Base-by-base conservation (phyloP, 2,329 filamentous ascomycete genomes). In the Fusarium praegraminearum region DNA sequence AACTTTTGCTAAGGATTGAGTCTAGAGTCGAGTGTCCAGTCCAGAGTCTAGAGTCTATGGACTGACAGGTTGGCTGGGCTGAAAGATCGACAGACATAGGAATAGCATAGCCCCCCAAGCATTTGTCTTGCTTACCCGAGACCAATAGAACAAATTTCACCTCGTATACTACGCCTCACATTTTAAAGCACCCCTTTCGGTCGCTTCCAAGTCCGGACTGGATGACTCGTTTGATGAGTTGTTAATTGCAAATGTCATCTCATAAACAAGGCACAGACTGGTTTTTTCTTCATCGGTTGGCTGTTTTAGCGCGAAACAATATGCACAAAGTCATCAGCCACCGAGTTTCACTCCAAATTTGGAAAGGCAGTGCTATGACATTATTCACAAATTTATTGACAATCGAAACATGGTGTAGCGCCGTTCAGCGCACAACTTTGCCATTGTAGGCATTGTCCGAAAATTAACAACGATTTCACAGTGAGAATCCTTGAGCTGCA, bases 121-220 rank as follows among this genome's bases (percentile, higher is more conserved):
- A 2, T 1, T 13, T 26, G 10, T 28, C 11, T 46, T 11, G 3
- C 28, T 32, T 50, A 40, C 32, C 33, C 26, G 41, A 30, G 38
- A 9, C 58, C 35, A 43, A 26, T 43, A 36, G 43, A 26, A 8
- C 16, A 18, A 47, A 18, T 24, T 12, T 22, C 18, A 35, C 33
- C 28, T 38, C 54, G 54, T 57, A 36, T 57, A 20, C 20, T 57
- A 22, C 51, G n/a, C 45, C 57, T 46, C 28, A 32, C 43, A 28
- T 8, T 20, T 32, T 22, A 22, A 8, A 46, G 28, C 44, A 52
- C 35, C 57, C 36, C 24, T 15, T 44, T 62, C 59, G 57, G 59
- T 36, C 51, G 54, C 55, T 62, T 52, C 57, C 57, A 36, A 33
- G 32, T 62, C 30, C 46, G 41, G 57, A 40, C 30, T 60, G 55